Conservation (phyloP, 1,139 yeast species). For the Casaregolazyma lundiana region DNA sequence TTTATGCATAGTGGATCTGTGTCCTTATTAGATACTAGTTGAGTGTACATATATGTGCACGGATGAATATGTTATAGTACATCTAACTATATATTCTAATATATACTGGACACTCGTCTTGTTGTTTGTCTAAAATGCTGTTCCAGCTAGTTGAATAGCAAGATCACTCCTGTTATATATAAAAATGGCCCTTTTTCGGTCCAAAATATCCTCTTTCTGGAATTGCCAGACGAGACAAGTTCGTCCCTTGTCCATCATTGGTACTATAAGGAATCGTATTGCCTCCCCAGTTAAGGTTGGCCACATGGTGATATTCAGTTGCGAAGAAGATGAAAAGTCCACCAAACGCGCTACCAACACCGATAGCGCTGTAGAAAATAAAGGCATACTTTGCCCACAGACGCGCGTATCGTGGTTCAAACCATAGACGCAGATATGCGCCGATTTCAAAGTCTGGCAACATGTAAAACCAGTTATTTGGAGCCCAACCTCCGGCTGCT, state of each 20-base stretch:
- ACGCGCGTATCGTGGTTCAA: constrained; percentile 44
- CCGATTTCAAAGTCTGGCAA: constrained; percentile 47
- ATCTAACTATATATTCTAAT: too few species aligned
- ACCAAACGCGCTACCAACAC: constrained; percentile 58
- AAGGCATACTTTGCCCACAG: constrained; percentile 69
- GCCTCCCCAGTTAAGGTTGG: constrained; percentile 56
- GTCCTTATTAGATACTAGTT: not conserved
- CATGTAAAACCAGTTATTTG: constrained; percentile 45
- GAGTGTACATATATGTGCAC: not conserved
- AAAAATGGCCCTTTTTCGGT: constrained; percentile 25
- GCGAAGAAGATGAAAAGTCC: constrained; percentile 54
- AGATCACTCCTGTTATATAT: too few species aligned
- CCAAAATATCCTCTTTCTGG: constrained; percentile 47
- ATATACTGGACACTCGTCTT: too few species aligned
- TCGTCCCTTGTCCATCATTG: constrained; percentile 46
- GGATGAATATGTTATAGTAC: too few species aligned
- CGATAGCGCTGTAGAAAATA: constrained; percentile 51
- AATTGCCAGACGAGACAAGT: constrained; percentile 29
- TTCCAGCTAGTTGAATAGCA: too few species aligned
- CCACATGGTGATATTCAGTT: constrained; percentile 42
- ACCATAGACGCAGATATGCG: constrained; percentile 48
- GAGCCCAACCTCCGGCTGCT: constrained; percentile 21
- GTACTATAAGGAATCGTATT: constrained; percentile 44
- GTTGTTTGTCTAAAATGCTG: too few species aligned
- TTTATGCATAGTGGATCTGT: not conserved